Conservation (phyloP, 2,329 filamentous ascomycete species). For the Nemania abortiva region DNA sequence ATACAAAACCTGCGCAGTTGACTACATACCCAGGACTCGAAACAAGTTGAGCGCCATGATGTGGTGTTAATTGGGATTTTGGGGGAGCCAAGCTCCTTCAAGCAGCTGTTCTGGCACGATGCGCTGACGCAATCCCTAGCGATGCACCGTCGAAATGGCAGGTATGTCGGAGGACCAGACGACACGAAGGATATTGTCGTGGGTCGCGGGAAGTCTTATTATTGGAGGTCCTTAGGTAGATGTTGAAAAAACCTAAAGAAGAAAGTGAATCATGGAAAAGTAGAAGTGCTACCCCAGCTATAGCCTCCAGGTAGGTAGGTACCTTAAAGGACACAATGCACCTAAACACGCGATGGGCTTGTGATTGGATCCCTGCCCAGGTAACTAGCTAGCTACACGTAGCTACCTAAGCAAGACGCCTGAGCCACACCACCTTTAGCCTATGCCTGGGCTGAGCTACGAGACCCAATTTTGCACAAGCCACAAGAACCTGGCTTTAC, state of each 20-base stretch:
- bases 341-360: slow-evolving; percentile 54
- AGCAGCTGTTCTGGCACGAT: slow-evolving; percentile 35
- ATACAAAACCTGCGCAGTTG: not conserved
- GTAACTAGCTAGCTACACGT: slow-evolving; percentile 7
- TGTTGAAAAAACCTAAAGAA: slow-evolving; percentile 35
- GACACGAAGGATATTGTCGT: not conserved
- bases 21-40: slow-evolving; percentile 65
- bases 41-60: slow-evolving; percentile 69
- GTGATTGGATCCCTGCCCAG: slow-evolving; percentile 52
- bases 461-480: slow-evolving; percentile 1
- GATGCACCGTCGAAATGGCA: slow-evolving; percentile 26
- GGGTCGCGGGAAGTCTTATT: not conserved
- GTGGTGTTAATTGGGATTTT: slow-evolving; percentile 30
- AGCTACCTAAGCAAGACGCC: slow-evolving; percentile 5
- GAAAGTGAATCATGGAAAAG: slow-evolving; percentile 11
- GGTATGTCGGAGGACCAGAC: slow-evolving; percentile 6
- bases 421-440: not conserved
- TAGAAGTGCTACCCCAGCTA: slow-evolving; percentile 12
- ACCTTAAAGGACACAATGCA: slow-evolving; percentile 56
- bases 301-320: not conserved
- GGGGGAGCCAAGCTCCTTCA: slow-evolving; percentile 43
- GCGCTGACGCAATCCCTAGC: slow-evolving; percentile 32
- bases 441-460: not conserved
- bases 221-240: not conserved
- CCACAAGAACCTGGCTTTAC: not conserved